Evolutionary conservation across 2,329 filamentous ascomycete species (phyloP).

Genomic region (Mycosphaerelloides madeirae): DNA sequence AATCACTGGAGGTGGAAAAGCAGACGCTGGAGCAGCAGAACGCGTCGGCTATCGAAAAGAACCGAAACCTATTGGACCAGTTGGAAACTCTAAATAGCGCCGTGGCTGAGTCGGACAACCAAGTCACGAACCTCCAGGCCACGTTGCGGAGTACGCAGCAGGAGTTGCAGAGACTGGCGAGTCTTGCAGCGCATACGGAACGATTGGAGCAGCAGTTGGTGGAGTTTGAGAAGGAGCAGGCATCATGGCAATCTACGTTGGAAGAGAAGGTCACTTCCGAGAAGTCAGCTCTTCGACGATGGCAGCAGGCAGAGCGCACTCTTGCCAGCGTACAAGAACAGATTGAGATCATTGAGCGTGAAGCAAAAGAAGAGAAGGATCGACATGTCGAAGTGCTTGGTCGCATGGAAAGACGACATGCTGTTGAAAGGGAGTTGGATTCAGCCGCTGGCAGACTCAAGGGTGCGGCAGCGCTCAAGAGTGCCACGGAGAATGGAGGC

Average conservation of each 20-base stretch:
- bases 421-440: slow-evolving; percentile 76
- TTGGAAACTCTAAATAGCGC: slow-evolving; percentile 77
- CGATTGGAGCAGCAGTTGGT: slow-evolving; percentile 76
- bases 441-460: slow-evolving; percentile 75
- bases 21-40: slow-evolving; percentile 67
- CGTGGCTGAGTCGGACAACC: slow-evolving; percentile 73
- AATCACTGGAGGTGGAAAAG: slow-evolving; percentile 70
- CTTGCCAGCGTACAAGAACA: slow-evolving; percentile 78
- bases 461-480: slow-evolving; percentile 68
- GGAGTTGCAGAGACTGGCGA: slow-evolving; percentile 68
- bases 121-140: slow-evolving; percentile 70
- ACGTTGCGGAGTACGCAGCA: slow-evolving; percentile 73
- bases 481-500: slow-evolving; percentile 54
- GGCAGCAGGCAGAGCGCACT: slow-evolving; percentile 77
- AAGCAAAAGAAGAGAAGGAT: slow-evolving; percentile 73
- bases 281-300: slow-evolving; percentile 72
- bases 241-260: slow-evolving; percentile 63
- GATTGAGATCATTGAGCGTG: slow-evolving; percentile 80
- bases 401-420: slow-evolving; percentile 77
- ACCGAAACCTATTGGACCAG: slow-evolving; percentile 73
- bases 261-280: slow-evolving; percentile 67
- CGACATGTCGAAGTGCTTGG: slow-evolving; percentile 75
- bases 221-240: slow-evolving; percentile 76
- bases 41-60: slow-evolving; percentile 73
- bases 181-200: slow-evolving; percentile 67